Evolutionary conservation across 2,329 filamentous ascomycete species (phyloP).

Genomic region (Sordariomycetes sp.): DNA sequence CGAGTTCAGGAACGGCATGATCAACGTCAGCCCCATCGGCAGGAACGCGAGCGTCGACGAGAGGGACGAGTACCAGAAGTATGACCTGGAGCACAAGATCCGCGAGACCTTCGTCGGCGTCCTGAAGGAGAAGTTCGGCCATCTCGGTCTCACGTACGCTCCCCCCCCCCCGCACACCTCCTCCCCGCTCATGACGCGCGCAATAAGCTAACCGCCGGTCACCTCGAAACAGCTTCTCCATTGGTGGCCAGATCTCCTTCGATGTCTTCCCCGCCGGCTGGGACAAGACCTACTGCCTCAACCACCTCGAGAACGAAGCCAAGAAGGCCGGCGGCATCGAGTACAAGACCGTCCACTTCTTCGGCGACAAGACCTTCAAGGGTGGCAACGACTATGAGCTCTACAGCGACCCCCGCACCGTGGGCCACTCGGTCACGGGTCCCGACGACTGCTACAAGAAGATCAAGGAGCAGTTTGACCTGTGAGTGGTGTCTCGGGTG

Average conservation of each 20-base stretch:
- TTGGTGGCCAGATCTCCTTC: slow-evolving; percentile 96
- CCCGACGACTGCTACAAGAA: slow-evolving; percentile 75
- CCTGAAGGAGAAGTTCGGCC: slow-evolving; percentile 70
- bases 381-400: slow-evolving; percentile 98
- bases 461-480: slow-evolving; percentile 70
- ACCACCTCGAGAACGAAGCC: slow-evolving; percentile 75
- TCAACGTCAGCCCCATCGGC: slow-evolving; percentile 75
- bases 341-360: slow-evolving; percentile 92
- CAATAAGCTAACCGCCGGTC: not conserved
- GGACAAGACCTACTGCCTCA: slow-evolving; percentile 97
- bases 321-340: slow-evolving; percentile 56
- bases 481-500: slow-evolving; percentile 28
- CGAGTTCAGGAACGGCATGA: slow-evolving; percentile 87
- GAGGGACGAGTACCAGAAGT: slow-evolving; percentile 71
- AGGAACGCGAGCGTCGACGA: slow-evolving; percentile 77
- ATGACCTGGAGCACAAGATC: slow-evolving; percentile 68
- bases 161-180: slow-evolving; percentile 2
- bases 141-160: slow-evolving; percentile 71
- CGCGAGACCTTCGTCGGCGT: slow-evolving; percentile 65
- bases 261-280: slow-evolving; percentile 94
- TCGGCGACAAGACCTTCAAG: slow-evolving; percentile 86
- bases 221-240: slow-evolving; percentile 57
- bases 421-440: slow-evolving; percentile 71
- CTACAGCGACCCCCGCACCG: slow-evolving; percentile 68
- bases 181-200: not conserved